A percentile compares a stretch with the other conserved stretches of the same genome.
Conservation (phyloP, 2,329 filamentous ascomycete species). For the Cercospora sp. region DNA sequence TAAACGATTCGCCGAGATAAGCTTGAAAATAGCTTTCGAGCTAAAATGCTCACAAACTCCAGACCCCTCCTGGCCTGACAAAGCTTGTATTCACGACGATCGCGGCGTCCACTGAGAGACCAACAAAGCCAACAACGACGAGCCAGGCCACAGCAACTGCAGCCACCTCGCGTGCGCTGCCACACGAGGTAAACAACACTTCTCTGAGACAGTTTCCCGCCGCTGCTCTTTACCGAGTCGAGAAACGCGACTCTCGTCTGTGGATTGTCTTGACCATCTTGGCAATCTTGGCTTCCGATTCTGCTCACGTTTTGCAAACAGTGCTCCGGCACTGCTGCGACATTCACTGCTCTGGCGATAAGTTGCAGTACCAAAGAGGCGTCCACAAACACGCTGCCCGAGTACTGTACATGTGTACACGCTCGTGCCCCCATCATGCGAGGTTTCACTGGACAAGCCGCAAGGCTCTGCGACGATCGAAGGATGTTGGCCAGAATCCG, state of each 20-base stretch:
- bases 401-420: not conserved
- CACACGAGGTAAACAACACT: not conserved
- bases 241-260: not conserved
- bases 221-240: not conserved
- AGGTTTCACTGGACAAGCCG: not conserved
- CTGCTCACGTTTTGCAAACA: not conserved
- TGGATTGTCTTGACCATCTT: not conserved
- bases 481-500: not conserved
- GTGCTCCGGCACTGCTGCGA: not conserved
- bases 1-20: conserved; percentile 19
- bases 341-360: not conserved
- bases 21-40: conserved; percentile 21
- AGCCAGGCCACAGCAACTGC: not conserved
- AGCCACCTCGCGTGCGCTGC: not conserved
- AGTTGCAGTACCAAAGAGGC: not conserved
- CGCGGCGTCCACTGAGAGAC: not conserved
- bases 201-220: not conserved
- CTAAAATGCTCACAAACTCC: conserved; percentile 2
- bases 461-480: not conserved
- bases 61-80: conserved; percentile 1
- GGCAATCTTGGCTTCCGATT: not conserved
- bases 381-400: not conserved
- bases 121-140: not conserved
- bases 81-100: conserved; percentile 18
- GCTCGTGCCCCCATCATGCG: not conserved